Conservation (phyloP, 257 asterid species). For the Jasminum sambac region DNA sequence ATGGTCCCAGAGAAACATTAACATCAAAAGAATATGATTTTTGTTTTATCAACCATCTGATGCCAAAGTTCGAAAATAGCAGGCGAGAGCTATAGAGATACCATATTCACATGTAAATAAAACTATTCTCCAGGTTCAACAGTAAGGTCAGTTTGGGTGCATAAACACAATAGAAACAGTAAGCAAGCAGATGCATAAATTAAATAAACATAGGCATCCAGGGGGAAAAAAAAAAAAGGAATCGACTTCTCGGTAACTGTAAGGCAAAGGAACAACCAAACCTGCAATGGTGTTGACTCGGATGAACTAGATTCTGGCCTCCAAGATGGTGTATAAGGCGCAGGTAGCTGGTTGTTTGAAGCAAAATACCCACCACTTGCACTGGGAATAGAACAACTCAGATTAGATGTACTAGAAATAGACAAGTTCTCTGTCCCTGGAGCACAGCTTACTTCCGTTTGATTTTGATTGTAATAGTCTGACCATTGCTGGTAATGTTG, state of each 20-base stretch:
- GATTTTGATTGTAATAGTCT: conserved; percentile 83
- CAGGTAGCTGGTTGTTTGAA: conserved; percentile 58
- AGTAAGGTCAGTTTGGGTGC: neutral
- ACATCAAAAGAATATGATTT: neutral
- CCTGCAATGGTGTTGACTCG: conserved; percentile 66
- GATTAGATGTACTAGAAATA: conserved; percentile 54
- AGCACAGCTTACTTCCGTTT: conserved; percentile 96
- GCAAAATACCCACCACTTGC: conserved; percentile 56
- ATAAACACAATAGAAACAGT: neutral
- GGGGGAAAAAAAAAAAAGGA: conserved; percentile 6
- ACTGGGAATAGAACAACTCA: conserved; percentile 55
- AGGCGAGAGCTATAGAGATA: neutral
- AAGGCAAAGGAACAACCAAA: conserved; percentile 45
- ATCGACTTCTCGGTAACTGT: conserved; percentile 19
- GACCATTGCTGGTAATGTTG: conserved; percentile 90
- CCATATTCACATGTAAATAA: neutral
- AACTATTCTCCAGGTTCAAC: neutral
- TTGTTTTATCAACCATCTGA: neutral
- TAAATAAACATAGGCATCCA: neutral
- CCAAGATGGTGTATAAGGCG: conserved; percentile 59
- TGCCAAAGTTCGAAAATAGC: neutral
- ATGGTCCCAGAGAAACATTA: neutral
- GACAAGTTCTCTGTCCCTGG: conserved; percentile 95
- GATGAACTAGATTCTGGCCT: conserved; percentile 64
- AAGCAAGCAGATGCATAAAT: conserved; percentile 6